These are phyloP conservation scores for Cercophora scortea DNA, from an alignment of 495 filamentous ascomycete genomes.

Conservation along the genomic window DNA sequence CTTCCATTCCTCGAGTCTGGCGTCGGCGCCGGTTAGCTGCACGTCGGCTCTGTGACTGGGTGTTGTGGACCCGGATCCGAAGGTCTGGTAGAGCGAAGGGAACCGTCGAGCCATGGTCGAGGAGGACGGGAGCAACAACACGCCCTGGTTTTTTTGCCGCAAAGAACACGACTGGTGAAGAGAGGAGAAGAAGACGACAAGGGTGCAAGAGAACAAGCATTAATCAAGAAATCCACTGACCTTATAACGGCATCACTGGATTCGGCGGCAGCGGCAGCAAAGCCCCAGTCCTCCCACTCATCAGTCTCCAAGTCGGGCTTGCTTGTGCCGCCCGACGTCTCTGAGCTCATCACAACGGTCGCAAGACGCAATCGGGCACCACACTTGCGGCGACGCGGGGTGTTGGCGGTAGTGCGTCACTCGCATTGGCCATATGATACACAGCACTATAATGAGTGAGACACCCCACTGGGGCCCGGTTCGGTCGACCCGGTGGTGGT, in stretches of 20 bases:
- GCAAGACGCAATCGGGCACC: constrained; percentile 14
- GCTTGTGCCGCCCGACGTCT: background rate
- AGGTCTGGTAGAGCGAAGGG: constrained; percentile 11
- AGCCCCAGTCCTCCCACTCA: constrained; percentile 4
- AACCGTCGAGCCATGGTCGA: constrained; percentile 3
- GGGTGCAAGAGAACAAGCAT: background rate
- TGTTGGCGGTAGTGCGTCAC: constrained; percentile 6
- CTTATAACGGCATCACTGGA: constrained; percentile 2
- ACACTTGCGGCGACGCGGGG: constrained; percentile 1
- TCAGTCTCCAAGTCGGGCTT: background rate
- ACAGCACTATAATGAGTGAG: background rate
- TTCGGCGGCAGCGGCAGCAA: background rate
- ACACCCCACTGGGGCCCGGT: background rate
- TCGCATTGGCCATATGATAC: constrained; percentile 6
- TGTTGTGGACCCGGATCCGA: constrained; percentile 2
- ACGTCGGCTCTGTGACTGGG: background rate
- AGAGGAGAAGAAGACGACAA: background rate
- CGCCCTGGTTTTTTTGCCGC: background rate
- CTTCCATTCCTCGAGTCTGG: constrained; percentile 14
- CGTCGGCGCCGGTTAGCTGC: constrained; percentile 1
- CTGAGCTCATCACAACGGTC: constrained; percentile 8
- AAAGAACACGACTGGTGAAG: no score
- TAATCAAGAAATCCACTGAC: background rate
- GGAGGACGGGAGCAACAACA: background rate
- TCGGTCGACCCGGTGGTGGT: no score